Conservation (phyloP, 371 early-diverging fungal genomes). For the Rhizopus arrhizus region DNA sequence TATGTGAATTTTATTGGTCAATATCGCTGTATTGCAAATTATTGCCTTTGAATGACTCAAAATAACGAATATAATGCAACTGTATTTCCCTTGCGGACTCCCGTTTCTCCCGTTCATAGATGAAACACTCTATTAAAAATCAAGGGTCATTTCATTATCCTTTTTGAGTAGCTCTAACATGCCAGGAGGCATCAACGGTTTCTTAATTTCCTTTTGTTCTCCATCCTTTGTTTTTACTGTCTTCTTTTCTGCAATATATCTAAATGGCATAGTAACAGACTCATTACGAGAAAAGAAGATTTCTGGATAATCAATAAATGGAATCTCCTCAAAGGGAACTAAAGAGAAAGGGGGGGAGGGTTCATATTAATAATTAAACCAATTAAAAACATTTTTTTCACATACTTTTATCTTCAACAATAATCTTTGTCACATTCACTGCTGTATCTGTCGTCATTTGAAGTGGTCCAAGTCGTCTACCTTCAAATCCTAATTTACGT, state of each 20-base stretch:
- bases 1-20: neutral
- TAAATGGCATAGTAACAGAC: constrained; percentile 77
- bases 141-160: constrained; percentile 69
- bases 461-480: constrained; percentile 73
- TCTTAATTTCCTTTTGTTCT: constrained; percentile 52
- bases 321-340: constrained; percentile 66
- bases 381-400: neutral
- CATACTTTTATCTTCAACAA: constrained; percentile 63
- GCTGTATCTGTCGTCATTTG: constrained; percentile 81
- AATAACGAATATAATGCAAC: too few relatives aligned
- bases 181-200: constrained; percentile 77
- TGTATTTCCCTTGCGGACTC: too few relatives aligned
- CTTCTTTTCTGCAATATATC: constrained; percentile 58
- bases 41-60: too few relatives aligned
- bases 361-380: neutral
- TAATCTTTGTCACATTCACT: constrained; percentile 62
- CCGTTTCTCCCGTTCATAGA: too few relatives aligned
- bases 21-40: too few relatives aligned
- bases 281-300: constrained; percentile 71
- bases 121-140: constrained; percentile 33
- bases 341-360: neutral
- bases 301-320: constrained; percentile 76
- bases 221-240: constrained; percentile 52
- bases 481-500: constrained; percentile 73
- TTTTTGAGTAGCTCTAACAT: constrained; percentile 75